Conservation (phyloP, 495 filamentous ascomycete species). For the Amniculicola lignicola region DNA sequence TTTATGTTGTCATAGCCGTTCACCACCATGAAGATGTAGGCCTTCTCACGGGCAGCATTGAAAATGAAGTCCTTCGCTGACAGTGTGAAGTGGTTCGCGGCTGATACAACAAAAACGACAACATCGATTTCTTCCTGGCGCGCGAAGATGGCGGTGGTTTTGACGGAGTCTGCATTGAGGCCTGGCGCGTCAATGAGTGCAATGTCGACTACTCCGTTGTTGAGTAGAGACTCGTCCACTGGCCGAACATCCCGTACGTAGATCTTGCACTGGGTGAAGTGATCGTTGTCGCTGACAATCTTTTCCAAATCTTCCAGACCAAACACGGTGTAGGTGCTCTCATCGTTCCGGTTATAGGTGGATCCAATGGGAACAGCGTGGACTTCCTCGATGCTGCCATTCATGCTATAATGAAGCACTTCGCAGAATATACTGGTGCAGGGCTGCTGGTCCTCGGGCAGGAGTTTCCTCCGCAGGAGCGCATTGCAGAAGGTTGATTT, state of each 20-base stretch:
- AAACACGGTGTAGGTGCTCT: slow-evolving; percentile 88
- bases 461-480: slow-evolving; percentile 80
- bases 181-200: slow-evolving; percentile 95
- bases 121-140: slow-evolving; percentile 98
- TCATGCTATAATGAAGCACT: slow-evolving; percentile 87
- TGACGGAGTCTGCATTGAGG: slow-evolving; percentile 89
- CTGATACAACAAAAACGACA: slow-evolving; percentile 96
- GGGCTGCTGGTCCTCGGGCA: slow-evolving; percentile 97
- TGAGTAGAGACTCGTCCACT: slow-evolving; percentile 90
- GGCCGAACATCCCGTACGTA: slow-evolving; percentile 89
- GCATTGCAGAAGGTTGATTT: slow-evolving; percentile 99
- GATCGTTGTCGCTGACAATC: slow-evolving; percentile 81
- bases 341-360: slow-evolving; percentile 83
- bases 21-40: slow-evolving; percentile 98
- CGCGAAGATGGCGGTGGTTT: slow-evolving; percentile 95
- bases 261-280: slow-evolving; percentile 92
- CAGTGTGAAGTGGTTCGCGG: slow-evolving; percentile 94
- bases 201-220: slow-evolving; percentile 97
- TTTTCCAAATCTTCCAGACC: slow-evolving; percentile 72
- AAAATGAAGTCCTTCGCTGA: slow-evolving; percentile 96
- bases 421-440: slow-evolving; percentile 99
- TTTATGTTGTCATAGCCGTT: slow-evolving; percentile 94
- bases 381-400: slow-evolving; percentile 86
- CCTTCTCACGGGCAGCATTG: slow-evolving; percentile 92
- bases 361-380: slow-evolving; percentile 75